phyloP scores from a whole-genome alignment of 257 asterid species.

The Ophiorrhiza pumila region DNA sequence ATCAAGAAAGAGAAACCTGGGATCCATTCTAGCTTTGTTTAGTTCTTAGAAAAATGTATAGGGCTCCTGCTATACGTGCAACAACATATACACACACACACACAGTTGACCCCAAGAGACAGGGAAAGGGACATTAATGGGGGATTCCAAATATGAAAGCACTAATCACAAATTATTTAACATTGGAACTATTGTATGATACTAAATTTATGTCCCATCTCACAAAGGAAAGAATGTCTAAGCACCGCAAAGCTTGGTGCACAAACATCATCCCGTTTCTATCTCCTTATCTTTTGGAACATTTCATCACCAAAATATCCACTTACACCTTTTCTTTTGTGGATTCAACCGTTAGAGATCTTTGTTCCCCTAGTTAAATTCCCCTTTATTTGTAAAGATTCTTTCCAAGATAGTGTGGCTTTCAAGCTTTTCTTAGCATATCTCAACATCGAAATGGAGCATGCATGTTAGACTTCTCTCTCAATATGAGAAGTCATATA shows the following conservation, averaged over 20 bases:
- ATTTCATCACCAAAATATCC: conserved; percentile 47
- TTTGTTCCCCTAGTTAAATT: conserved; percentile 21
- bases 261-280: conserved; percentile 19
- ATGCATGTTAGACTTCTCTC: conserved; percentile 13
- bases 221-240: conserved; percentile 24
- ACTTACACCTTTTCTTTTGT: conserved; percentile 17
- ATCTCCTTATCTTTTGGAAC: conserved; percentile 68
- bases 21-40: background rate
- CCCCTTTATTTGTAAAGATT: conserved; percentile 1
- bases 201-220: conserved; percentile 27
- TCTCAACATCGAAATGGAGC: conserved; percentile 1
- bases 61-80: background rate
- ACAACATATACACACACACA: background rate
- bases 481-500: conserved; percentile 1
- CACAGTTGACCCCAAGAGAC: conserved; percentile 1
- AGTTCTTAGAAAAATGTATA: background rate
- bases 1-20: background rate
- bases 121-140: background rate
- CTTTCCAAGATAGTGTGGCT: conserved; percentile 32
- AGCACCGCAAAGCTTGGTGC: conserved; percentile 20
- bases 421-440: conserved; percentile 24
- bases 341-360: conserved; percentile 34
- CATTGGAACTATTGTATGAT: conserved; percentile 7
- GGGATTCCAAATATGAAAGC: conserved; percentile 5
- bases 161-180: background rate